Percentiles rank a stretch among this genome's conserved stretches.
phyloP scores from a whole-genome alignment of 306 rosid genomes.

The Inga oerstediana region DNA sequence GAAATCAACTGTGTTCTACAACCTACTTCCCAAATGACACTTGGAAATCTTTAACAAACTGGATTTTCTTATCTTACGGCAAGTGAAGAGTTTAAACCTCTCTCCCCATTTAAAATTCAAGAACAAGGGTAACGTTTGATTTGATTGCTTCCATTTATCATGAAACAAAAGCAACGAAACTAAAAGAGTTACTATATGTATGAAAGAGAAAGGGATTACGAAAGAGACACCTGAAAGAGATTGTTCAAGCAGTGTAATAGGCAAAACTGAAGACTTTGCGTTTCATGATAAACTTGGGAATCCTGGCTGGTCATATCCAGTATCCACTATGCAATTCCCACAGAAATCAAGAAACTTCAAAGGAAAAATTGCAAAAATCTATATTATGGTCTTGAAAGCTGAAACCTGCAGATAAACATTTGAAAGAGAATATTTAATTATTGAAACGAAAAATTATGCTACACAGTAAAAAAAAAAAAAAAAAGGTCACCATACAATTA shows the following conservation, averaged over 20 bases:
- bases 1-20: not conserved
- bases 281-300: constrained; percentile 74
- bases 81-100: constrained; percentile 18
- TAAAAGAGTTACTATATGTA: not conserved
- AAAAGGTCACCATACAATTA: not conserved
- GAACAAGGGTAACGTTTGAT: not conserved
- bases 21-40: not conserved
- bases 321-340: not conserved
- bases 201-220: constrained; percentile 7
- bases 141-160: constrained; percentile 1
- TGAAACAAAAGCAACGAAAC: constrained; percentile 2
- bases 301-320: constrained; percentile 51
- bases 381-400: not conserved
- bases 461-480: not conserved
- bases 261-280: constrained; percentile 83
- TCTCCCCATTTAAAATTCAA: constrained; percentile 20
- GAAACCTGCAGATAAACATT: not conserved
- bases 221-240: constrained; percentile 76
- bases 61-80: not conserved
- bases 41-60: not conserved
- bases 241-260: constrained; percentile 83
- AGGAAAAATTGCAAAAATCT: not conserved
- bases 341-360: not conserved
- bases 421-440: not conserved
- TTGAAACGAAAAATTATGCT: not conserved